Evolutionary conservation across 345 rosid genomes (phyloP).

Genomic region (Chamaenerion angustifolium): DNA sequence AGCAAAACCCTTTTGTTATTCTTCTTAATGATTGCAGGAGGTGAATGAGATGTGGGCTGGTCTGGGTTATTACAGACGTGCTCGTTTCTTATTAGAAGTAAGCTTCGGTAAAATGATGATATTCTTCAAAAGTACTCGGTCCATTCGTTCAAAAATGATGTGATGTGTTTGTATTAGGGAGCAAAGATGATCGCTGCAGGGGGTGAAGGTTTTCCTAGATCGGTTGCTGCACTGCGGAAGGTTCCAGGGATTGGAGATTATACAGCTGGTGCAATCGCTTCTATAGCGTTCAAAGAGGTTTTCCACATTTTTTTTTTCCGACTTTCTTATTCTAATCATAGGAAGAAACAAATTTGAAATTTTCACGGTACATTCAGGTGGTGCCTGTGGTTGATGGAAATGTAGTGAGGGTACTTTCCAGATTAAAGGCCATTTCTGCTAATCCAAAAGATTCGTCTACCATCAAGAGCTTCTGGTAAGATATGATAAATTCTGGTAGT

Average conservation of each 20-base stretch:
- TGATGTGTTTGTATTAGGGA: conserved; percentile 26
- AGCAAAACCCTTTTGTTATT: background rate
- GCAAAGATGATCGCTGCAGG: conserved; percentile 44
- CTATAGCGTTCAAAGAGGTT: conserved; percentile 69
- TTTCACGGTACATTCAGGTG: conserved; percentile 24
- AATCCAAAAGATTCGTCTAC: conserved; percentile 66
- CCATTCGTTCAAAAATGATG: background rate
- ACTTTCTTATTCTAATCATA: conserved; percentile 7
- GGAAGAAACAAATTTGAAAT: conserved; percentile 1
- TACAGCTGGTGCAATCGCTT: conserved; percentile 68
- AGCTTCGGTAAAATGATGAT: background rate
- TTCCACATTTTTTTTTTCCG: conserved; percentile 10
- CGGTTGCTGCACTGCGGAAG: conserved; percentile 31
- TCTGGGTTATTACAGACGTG: conserved; percentile 81
- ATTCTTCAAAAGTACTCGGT: no score
- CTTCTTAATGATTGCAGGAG: conserved; percentile 39
- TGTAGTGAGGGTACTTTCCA: conserved; percentile 55
- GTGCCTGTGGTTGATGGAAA: conserved; percentile 69
- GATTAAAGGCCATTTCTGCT: conserved; percentile 64
- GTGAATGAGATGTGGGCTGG: conserved; percentile 99
- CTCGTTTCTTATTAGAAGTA: conserved; percentile 85
- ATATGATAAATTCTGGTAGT: background rate
- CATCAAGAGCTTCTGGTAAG: conserved; percentile 62
- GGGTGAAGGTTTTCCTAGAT: conserved; percentile 39
- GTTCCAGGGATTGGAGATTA: conserved; percentile 66